These are phyloP conservation scores for Puccinia polysora DNA, from an alignment of 1,284 basidiomycete genomes.

Conservation along the genomic window DNA sequence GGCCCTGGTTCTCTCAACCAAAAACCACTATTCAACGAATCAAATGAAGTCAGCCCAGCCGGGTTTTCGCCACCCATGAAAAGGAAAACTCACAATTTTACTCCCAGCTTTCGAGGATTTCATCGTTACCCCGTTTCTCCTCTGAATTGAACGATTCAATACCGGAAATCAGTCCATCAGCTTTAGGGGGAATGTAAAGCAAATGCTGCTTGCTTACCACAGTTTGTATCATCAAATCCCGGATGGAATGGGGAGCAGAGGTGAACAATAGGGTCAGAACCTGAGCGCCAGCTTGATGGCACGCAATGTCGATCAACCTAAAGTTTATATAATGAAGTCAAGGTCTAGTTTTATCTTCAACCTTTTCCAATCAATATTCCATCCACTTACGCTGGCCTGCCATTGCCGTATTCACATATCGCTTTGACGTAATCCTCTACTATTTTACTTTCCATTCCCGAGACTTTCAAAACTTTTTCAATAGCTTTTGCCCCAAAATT, in stretches of 20 bases:
- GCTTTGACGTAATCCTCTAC: slow-evolving; percentile 42
- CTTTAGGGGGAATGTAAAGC: background rate
- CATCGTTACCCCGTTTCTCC: slow-evolving; percentile 44
- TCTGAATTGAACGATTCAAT: background rate
- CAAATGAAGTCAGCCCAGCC: slow-evolving; percentile 8
- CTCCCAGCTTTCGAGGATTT: slow-evolving; percentile 44
- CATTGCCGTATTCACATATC: slow-evolving; percentile 44
- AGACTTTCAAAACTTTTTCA: slow-evolving; percentile 43
- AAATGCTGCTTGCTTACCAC: slow-evolving; percentile 22
- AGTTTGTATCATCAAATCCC: slow-evolving; percentile 44
- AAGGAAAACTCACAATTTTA: slow-evolving; percentile 32
- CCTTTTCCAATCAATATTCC: too few relatives aligned
- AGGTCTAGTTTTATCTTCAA: background rate
- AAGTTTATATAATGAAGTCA: too few relatives aligned
- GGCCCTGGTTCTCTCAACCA: slow-evolving; percentile 41
- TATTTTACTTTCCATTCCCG: slow-evolving; percentile 43
- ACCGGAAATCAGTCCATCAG: background rate
- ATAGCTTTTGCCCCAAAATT: slow-evolving; percentile 44
- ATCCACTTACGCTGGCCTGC: slow-evolving; percentile 42
- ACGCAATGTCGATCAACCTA: slow-evolving; percentile 44
- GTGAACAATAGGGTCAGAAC: slow-evolving; percentile 43
- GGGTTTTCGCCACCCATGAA: background rate
- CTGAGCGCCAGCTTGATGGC: slow-evolving; percentile 44
- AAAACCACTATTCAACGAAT: slow-evolving; percentile 34
- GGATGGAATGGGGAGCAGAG: slow-evolving; percentile 40